Base-by-base conservation (phyloP, 2,329 filamentous ascomycete genomes). In the Exophiala sp. region DNA sequence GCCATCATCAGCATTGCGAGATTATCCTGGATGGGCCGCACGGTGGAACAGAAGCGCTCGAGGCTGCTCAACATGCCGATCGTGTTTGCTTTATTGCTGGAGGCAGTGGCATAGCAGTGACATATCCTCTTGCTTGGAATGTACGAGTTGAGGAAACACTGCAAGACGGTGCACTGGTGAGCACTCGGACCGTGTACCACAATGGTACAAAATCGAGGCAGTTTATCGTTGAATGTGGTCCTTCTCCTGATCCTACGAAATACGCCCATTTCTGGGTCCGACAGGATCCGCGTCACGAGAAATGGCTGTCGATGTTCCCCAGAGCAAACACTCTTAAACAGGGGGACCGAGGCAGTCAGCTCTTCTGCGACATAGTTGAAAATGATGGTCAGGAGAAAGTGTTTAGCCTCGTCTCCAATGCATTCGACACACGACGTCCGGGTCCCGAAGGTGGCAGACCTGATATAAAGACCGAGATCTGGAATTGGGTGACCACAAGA, bases 11-110 rank as follows among this genome's bases (percentile, higher is more conserved):
- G 5, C 71, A 72, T 2, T 71, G 78, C 0, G 60, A 63, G 1
- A 71, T 85, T 20, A 74, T 78, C 5, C 66, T 87, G n/a, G 83
- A 87, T 59, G 84, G 84, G 0, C 84, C 84, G 0, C 86, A 87
- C 61, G 84, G 84, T 36, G 83, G 79, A 8, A 70, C 72, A 0
- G 77, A 81, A 59, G 79, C 82, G 0, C 69, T 83, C 12, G 68
- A 78, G 14, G 74, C 81, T 63, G 71, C 86, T 2, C 72, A 73
- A 6, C 69, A 71, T 11, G 73, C 75, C 12, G 71, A 77, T 36
- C 72, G 76, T 0, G 74, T 78, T 0, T 66, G 87, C 3, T 65
- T 87, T 9, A 71, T 87, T 7, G 83, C 83, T 1, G 83, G 84
- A 2, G 84, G 84, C 0, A 83, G 80, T 24, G 84, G 84, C 4